Conservation (phyloP, 1,284 basidiomycete genomes). For the Rhodotorula sp. region DNA sequence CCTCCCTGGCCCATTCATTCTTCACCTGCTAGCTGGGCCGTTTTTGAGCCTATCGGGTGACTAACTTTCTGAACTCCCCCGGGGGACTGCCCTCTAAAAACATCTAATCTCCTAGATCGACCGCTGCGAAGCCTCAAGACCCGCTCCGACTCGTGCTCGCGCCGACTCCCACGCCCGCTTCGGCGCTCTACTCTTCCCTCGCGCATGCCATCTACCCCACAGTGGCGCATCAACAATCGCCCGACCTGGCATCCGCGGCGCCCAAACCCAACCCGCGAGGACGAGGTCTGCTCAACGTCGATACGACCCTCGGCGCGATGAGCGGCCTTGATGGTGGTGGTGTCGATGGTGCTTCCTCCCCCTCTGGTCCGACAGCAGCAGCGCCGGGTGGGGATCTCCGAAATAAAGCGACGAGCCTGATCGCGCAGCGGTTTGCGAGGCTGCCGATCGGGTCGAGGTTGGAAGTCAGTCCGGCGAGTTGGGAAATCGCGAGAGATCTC, state of each 20-base stretch:
- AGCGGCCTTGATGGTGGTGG: neutral
- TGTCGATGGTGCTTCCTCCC: neutral
- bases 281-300: conserved; percentile 20
- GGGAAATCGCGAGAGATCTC: conserved; percentile 64
- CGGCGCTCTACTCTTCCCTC: conserved; percentile 38
- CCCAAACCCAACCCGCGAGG: neutral
- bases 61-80: too few species aligned
- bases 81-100: too few species aligned
- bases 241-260: neutral
- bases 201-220: conserved; percentile 11
- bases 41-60: too few species aligned
- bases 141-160: conserved; percentile 43
- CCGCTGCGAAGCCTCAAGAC: conserved; percentile 1
- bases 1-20: too few species aligned
- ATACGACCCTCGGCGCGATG: conserved; percentile 32
- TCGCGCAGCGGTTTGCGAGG: conserved; percentile 57
- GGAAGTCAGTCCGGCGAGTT: conserved; percentile 73
- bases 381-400: conserved; percentile 48
- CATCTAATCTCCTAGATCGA: conserved; percentile 6
- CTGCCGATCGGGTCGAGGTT: conserved; percentile 68
- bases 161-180: conserved; percentile 38
- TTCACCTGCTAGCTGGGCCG: too few species aligned
- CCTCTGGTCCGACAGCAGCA: conserved; percentile 61
- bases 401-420: conserved; percentile 5
- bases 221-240: conserved; percentile 5